Percentiles rank a stretch among this genome's conserved stretches.
Conservation (phyloP, 106 monocot species). For the Chionographis japonica region DNA sequence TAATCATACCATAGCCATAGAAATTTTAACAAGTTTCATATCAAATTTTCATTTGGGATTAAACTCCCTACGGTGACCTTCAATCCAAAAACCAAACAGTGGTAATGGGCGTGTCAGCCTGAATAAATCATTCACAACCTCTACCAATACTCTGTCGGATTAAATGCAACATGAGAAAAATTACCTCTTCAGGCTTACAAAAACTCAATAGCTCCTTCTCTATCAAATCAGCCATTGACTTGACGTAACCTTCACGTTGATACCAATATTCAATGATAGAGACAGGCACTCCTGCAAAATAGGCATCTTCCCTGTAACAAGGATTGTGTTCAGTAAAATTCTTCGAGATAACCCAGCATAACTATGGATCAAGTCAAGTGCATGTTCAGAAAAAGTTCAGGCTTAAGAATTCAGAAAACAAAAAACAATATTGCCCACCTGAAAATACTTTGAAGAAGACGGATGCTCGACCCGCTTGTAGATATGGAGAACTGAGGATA, state of each 20-base stretch:
- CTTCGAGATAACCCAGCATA: neutral
- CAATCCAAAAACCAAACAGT: too few relatives aligned
- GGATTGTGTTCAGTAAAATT: neutral
- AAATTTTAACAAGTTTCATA: too few relatives aligned
- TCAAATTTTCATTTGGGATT: too few relatives aligned
- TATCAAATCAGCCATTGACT: conserved; percentile 82
- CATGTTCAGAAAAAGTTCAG: too few relatives aligned
- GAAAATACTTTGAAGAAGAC: conserved; percentile 59
- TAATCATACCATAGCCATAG: too few relatives aligned
- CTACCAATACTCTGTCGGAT: neutral
- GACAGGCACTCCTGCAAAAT: conserved; percentile 56
- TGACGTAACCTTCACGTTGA: conserved; percentile 70
- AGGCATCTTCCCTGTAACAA: conserved; percentile 60
- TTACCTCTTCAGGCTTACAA: conserved; percentile 64
- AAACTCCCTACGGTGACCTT: too few relatives aligned
- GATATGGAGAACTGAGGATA: conserved; percentile 96
- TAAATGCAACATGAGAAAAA: neutral
- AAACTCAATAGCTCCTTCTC: conserved; percentile 60
- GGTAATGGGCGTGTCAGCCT: too few relatives aligned
- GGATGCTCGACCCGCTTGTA: conserved; percentile 86
- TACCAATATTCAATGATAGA: conserved; percentile 94
- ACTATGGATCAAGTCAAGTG: neutral
- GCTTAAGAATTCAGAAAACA: too few relatives aligned
- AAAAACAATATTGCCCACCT: conserved; percentile 20
- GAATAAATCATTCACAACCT: too few relatives aligned